Conservation (phyloP, 129 eudicot species). For the Ambrosia artemisiifolia region DNA sequence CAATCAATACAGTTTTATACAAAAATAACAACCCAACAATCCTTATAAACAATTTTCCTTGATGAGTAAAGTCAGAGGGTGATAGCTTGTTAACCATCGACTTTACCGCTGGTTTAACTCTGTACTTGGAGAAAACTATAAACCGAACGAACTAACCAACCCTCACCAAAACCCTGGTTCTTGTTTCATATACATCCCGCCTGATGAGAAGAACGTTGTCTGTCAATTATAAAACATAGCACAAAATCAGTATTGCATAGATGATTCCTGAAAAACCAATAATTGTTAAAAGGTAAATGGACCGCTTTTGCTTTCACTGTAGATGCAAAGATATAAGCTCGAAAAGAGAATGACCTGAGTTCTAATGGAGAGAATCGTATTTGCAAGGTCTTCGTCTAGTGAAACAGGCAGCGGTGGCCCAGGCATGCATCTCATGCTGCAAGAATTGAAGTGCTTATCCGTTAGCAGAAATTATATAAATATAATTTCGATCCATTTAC, state of each 20-base stretch:
- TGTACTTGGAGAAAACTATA: constrained; percentile 28
- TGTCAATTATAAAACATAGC: constrained; percentile 15
- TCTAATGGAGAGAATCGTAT: constrained; percentile 40
- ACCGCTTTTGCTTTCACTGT: neutral
- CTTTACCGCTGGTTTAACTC: constrained; percentile 5
- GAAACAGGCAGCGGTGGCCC: constrained; percentile 74
- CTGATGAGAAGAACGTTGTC: constrained; percentile 41
- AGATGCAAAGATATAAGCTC: neutral
- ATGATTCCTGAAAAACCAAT: constrained; percentile 1
- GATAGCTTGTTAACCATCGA: constrained; percentile 18
- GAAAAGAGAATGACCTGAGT: constrained; percentile 41
- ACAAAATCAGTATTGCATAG: constrained; percentile 3
- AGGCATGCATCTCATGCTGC: constrained; percentile 79
- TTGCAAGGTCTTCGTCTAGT: constrained; percentile 66
- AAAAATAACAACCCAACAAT: constrained; percentile 5
- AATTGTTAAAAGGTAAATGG: neutral
- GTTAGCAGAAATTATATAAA: neutral
- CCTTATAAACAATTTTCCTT: constrained; percentile 10
- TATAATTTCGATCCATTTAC: neutral
- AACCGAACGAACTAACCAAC: neutral
- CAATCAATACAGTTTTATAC: constrained; percentile 19
- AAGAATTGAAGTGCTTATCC: constrained; percentile 5
- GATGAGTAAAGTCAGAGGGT: constrained; percentile 1
- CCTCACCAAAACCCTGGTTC: constrained; percentile 58
- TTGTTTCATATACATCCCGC: constrained; percentile 49